Evolutionary conservation across 2,329 filamentous ascomycete species (phyloP), one percentile per base, ranked within the genome.

Genomic region (Pseudogymnoascus sp.): DNA sequence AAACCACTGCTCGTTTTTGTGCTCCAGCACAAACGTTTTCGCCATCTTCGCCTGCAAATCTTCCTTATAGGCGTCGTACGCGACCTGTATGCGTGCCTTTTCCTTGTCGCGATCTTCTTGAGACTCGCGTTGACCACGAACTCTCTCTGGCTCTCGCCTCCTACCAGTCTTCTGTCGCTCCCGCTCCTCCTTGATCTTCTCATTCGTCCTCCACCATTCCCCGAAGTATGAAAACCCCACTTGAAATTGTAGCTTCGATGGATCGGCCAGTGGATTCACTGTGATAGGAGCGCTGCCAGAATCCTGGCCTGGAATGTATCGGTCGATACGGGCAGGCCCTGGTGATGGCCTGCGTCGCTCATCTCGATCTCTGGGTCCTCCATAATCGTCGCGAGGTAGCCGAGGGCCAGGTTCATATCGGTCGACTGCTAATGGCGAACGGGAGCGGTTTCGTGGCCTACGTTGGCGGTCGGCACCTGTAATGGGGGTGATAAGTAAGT

Each of bases 1-100:
- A 78, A 99, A 99, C 94, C 94, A 99, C 73, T 99, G 93, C 74
- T 99, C 94, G 47, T 87, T 86, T 74, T 96, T 96, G 76, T 99
- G 94, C 69, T 92, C 89, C 60, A 88, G 85, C 44, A 99, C 94
- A 73, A 99, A 99, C 1, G 84, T 81, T 67, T 92, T 87, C 0
- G 94, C 92, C 88, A 96, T 93, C 73, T 86, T 88, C 3, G 82
- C 84, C 70, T 88, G 85, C 1, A 89, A 77, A 37, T 88, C 85
- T 70, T 88, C 85, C 69, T 87, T 87, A 72, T 89, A 89, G 0
- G 78, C 67, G 69, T 89, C 85, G 68, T 88, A 88, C 1, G 85
- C 84, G 12, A 79, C 78, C 70, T 93, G 90, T 21, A 93, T 93
- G 74, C 85, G 88, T 60, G 85, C 84, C 73, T 91, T 88, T 74